A percentile compares a stretch with the other conserved stretches of the same genome.
Evolutionary conservation across 768 basidiomycete genomes (phyloP).

Genomic region (Russula ochroleuca): DNA sequence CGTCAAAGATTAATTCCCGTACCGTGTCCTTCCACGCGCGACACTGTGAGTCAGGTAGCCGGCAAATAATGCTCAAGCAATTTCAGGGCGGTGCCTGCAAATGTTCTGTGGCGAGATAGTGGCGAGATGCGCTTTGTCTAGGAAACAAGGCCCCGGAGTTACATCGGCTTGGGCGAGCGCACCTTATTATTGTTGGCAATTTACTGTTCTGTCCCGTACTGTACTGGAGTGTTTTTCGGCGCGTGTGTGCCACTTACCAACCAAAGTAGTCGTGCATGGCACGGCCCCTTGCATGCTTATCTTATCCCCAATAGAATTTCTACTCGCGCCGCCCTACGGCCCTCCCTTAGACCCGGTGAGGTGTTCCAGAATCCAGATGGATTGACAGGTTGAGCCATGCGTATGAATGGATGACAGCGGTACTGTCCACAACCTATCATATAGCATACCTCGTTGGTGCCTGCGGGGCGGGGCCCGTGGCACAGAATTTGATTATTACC

Average conservation of each 20-base stretch:
- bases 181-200: too few species aligned
- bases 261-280: neutral
- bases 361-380: neutral
- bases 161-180: neutral
- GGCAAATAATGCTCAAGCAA: neutral
- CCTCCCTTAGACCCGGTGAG: neutral
- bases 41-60: neutral
- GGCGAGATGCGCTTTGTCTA: neutral
- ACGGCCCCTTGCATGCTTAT: neutral
- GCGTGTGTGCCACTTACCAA: neutral
- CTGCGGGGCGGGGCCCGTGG: neutral
- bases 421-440: neutral
- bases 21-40: neutral
- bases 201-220: too few species aligned
- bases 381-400: neutral
- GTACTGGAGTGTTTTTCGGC: too few species aligned
- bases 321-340: neutral
- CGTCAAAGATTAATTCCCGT: neutral
- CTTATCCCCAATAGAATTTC: neutral
- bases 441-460: neutral
- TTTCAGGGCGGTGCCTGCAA: constrained; percentile 12
- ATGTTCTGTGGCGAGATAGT: neutral
- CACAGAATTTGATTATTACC: neutral
- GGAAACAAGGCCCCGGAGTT: neutral
- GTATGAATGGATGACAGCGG: neutral